Percentiles rank a stretch among this genome's conserved stretches.
Conservation (phyloP, 1,284 basidiomycete genomes). For the Thecaphora frezii region DNA sequence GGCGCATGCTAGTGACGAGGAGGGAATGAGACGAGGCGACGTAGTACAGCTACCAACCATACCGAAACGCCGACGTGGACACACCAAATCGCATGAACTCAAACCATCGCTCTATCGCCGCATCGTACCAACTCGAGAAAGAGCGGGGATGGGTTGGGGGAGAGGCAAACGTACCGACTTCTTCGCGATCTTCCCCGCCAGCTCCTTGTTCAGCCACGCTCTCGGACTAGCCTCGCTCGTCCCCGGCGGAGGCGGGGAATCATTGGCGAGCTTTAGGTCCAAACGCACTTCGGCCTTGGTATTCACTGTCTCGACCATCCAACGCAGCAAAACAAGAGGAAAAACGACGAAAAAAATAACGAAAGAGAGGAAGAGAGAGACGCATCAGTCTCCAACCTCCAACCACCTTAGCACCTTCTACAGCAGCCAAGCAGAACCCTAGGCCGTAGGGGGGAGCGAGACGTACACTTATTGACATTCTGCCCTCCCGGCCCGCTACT, state of each 20-base stretch:
- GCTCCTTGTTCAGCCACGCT: conserved; percentile 27
- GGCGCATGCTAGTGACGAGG: conserved; percentile 22
- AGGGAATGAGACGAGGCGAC: conserved; percentile 32
- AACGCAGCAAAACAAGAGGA: too few species aligned
- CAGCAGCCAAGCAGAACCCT: too few species aligned
- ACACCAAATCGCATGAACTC: too few species aligned
- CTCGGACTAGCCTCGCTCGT: conserved; percentile 16
- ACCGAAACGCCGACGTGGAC: not conserved
- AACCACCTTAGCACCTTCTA: too few species aligned
- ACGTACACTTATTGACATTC: conserved; percentile 35
- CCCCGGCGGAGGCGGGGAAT: conserved; percentile 9
- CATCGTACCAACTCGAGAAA: too few species aligned
- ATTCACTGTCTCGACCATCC: conserved; percentile 24
- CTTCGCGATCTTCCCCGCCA: conserved; percentile 23
- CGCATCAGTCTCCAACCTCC: too few species aligned
- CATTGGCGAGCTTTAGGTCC: conserved; percentile 14
- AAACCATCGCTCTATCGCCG: too few species aligned
- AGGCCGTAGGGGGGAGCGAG: too few species aligned
- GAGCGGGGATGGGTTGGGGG: too few species aligned
- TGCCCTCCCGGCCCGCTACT: conserved; percentile 41
- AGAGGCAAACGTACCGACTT: conserved; percentile 3
- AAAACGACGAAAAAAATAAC: too few species aligned
- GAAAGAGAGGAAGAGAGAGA: too few species aligned
- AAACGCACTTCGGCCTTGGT: conserved; percentile 41
- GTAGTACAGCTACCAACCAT: conserved; percentile 14